Percentiles rank a stretch among this genome's conserved stretches.
Conservation (phyloP, 441 rosid species). For the Erodium moschatum region DNA sequence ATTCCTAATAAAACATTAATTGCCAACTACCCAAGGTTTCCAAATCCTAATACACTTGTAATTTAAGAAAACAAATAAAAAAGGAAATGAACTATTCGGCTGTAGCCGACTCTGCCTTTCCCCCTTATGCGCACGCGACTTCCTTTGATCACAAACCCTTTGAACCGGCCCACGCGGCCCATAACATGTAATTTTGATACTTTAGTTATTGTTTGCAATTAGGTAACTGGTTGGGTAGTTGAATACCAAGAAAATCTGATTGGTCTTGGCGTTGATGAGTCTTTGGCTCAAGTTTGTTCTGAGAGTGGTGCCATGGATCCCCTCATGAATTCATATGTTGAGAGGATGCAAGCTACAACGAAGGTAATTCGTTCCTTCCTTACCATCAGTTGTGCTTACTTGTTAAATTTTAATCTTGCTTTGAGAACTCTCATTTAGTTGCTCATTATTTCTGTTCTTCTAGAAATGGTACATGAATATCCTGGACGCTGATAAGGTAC, state of each 20-base stretch:
- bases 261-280: slow-evolving; percentile 97
- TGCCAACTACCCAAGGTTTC: no score
- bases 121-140: no score
- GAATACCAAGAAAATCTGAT: slow-evolving; percentile 94
- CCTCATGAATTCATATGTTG: slow-evolving; percentile 92
- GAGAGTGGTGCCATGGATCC: slow-evolving; percentile 99
- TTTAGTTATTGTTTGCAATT: slow-evolving; percentile 26
- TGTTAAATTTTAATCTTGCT: slow-evolving; percentile 6
- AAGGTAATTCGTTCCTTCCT: slow-evolving; percentile 41
- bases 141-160: no score
- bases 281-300: slow-evolving; percentile 97
- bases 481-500: slow-evolving; percentile 90
- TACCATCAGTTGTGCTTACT: slow-evolving; percentile 6
- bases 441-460: slow-evolving; percentile 19
- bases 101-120: no score
- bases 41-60: no score
- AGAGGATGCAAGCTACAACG: slow-evolving; percentile 98
- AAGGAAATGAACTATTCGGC: no score
- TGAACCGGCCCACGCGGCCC: no score
- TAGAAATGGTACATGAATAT: slow-evolving; percentile 98
- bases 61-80: no score
- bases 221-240: slow-evolving; percentile 99
- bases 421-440: slow-evolving; percentile 14
- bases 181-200: slow-evolving; percentile 16
- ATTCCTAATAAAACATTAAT: no score